Evolutionary conservation across 805 yeast species (phyloP).

Genomic region (Candida nanaspora): DNA sequence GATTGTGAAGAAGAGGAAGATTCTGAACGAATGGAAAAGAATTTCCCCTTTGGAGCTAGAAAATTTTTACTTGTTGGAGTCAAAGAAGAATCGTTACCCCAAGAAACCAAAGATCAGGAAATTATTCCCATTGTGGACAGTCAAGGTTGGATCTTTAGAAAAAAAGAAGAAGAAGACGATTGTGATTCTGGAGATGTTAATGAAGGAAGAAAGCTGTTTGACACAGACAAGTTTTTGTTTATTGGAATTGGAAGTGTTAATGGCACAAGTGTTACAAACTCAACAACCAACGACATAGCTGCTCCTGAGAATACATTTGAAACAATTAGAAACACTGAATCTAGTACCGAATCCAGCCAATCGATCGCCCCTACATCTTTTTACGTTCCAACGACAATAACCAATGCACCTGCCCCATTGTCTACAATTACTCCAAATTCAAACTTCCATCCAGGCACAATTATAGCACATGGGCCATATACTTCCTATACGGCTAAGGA

Average conservation of each 20-base stretch:
- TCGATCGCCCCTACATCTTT: no score
- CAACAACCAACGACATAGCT: no score
- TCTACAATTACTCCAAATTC: background rate
- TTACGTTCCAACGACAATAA: no score
- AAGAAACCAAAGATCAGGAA: background rate
- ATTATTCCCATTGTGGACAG: conserved; percentile 3
- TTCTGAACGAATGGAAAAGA: conserved; percentile 5
- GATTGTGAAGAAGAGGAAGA: conserved; percentile 5
- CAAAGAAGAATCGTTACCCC: conserved; percentile 6
- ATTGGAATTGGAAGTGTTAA: conserved; percentile 20
- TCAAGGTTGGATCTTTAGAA: conserved; percentile 7
- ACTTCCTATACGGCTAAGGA: background rate
- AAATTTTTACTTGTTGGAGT: conserved; percentile 19
- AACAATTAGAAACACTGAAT: background rate
- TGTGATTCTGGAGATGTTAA: conserved; percentile 8
- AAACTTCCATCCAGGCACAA: background rate
- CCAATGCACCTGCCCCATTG: no score
- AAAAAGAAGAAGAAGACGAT: conserved; percentile 8
- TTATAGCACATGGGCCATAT: background rate
- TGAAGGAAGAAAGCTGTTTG: conserved; percentile 10
- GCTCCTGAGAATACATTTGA: no score
- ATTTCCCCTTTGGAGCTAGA: conserved; percentile 20
- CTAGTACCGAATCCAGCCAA: no score
- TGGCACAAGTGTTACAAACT: background rate
- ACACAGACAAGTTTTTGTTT: conserved; percentile 19